Evolutionary conservation across 2,329 filamentous ascomycete species (phyloP).

Genomic region (Blumeriella jaapii): DNA sequence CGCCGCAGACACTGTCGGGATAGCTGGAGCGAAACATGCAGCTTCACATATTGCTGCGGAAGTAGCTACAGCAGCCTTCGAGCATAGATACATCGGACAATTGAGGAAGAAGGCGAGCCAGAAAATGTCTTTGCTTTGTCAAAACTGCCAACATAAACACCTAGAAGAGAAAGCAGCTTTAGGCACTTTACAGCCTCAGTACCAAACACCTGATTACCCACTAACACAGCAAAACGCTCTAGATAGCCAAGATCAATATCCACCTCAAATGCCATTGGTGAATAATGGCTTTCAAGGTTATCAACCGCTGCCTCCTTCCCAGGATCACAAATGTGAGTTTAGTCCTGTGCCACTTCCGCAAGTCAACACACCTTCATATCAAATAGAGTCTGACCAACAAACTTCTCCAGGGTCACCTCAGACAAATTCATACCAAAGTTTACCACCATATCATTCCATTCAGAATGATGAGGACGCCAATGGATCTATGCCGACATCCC

Average conservation of each 20-base stretch:
- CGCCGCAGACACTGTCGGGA: slow-evolving; percentile 28
- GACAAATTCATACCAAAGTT: neutral
- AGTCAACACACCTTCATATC: neutral
- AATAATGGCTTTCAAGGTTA: slow-evolving; percentile 1
- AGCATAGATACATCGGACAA: too few relatives aligned
- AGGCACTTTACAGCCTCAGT: slow-evolving; percentile 1
- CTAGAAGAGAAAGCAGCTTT: slow-evolving; percentile 20
- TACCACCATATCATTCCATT: slow-evolving; percentile 1
- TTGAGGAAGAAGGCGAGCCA: too few relatives aligned
- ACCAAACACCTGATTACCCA: slow-evolving; percentile 5
- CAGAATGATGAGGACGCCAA: neutral
- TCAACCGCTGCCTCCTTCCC: slow-evolving; percentile 4
- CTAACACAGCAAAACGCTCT: slow-evolving; percentile 1
- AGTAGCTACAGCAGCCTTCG: too few relatives aligned
- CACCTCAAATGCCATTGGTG: too few relatives aligned
- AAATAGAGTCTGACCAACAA: slow-evolving; percentile 7
- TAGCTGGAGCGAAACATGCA: too few relatives aligned
- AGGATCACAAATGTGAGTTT: slow-evolving; percentile 12
- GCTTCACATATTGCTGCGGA: too few relatives aligned
- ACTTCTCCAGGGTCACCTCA: neutral
- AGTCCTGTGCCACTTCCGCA: slow-evolving; percentile 5
- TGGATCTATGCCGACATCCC: too few relatives aligned
- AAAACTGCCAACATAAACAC: slow-evolving; percentile 22
- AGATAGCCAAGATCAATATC: neutral
- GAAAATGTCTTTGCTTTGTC: too few relatives aligned